These are phyloP conservation scores for Penicillium parvum DNA, from an alignment of 495 filamentous ascomycete species.

Conservation along the genomic window DNA sequence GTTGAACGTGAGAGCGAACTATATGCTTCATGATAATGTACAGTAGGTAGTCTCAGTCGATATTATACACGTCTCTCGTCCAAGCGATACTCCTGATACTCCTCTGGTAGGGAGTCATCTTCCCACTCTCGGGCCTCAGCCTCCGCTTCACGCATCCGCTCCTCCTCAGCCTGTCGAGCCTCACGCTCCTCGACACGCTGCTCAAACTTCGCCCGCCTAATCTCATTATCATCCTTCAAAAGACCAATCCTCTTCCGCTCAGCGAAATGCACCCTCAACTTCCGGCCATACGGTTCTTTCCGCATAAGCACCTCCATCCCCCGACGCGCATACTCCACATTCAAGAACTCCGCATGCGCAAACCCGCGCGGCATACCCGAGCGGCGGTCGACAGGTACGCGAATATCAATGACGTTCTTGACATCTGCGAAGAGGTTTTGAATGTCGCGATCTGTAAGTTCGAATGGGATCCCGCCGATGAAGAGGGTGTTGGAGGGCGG, in stretches of 20 bases:
- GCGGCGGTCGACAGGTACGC: slow-evolving; percentile 83
- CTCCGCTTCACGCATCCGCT: background rate
- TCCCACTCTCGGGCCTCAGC: background rate
- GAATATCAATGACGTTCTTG: slow-evolving; percentile 69
- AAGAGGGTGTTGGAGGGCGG: slow-evolving; percentile 66
- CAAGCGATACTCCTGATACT: background rate
- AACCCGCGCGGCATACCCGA: slow-evolving; percentile 88
- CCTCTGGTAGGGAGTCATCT: background rate
- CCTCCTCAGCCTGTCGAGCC: slow-evolving; percentile 1
- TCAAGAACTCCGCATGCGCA: slow-evolving; percentile 80
- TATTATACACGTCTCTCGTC: slow-evolving; percentile 1
- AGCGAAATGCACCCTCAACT: slow-evolving; percentile 62
- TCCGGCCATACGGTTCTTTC: slow-evolving; percentile 60
- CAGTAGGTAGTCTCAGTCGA: background rate
- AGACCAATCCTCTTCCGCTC: slow-evolving; percentile 13
- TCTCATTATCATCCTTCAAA: background rate
- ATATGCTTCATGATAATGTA: too few relatives aligned
- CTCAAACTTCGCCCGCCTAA: background rate
- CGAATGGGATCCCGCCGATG: slow-evolving; percentile 86
- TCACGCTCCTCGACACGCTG: slow-evolving; percentile 2
- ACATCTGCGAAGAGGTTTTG: slow-evolving; percentile 74
- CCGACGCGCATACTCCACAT: slow-evolving; percentile 54
- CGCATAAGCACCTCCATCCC: slow-evolving; percentile 54
- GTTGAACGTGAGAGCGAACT: too few relatives aligned
- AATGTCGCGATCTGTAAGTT: slow-evolving; percentile 83